Evolutionary conservation across 441 rosid species (phyloP).

Genomic region (Oxalis stricta): DNA sequence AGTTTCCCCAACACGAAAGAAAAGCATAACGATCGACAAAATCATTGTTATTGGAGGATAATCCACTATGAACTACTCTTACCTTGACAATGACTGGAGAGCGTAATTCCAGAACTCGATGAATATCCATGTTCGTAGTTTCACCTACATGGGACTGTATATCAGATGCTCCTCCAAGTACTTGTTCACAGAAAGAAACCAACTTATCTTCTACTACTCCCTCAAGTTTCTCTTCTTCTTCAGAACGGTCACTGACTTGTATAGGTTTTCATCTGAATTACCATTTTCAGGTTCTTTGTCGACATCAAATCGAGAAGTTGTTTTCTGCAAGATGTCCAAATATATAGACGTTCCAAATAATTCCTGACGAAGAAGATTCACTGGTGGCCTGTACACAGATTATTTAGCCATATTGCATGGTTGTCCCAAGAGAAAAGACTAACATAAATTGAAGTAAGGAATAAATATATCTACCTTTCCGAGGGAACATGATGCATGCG

Average conservation of each 20-base stretch:
- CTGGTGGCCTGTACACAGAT: conserved; percentile 64
- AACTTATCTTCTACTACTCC: conserved; percentile 79
- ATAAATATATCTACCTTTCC: conserved; percentile 50
- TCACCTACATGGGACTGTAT: conserved; percentile 79
- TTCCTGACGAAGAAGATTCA: conserved; percentile 94
- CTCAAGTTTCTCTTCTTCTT: conserved; percentile 42
- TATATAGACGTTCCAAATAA: conserved; percentile 74
- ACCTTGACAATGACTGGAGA: conserved; percentile 95
- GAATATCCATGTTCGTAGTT: conserved; percentile 75
- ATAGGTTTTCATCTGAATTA: conserved; percentile 14
- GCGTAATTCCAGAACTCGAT: conserved; percentile 81
- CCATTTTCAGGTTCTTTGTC: conserved; percentile 17
- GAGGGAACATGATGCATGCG: conserved; percentile 76
- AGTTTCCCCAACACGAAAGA: background rate
- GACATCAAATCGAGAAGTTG: conserved; percentile 36
- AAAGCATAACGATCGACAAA: background rate
- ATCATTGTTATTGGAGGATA: background rate
- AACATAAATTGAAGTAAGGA: background rate
- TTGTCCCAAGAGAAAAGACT: conserved; percentile 3
- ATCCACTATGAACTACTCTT: background rate
- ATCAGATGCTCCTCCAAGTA: conserved; percentile 79
- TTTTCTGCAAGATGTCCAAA: conserved; percentile 82
- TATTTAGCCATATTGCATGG: conserved; percentile 2
- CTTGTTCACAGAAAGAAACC: conserved; percentile 83
- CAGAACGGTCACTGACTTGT: conserved; percentile 10